phyloP scores from a whole-genome alignment of 306 rosid species.

The Gynostemma pentaphyllum region DNA sequence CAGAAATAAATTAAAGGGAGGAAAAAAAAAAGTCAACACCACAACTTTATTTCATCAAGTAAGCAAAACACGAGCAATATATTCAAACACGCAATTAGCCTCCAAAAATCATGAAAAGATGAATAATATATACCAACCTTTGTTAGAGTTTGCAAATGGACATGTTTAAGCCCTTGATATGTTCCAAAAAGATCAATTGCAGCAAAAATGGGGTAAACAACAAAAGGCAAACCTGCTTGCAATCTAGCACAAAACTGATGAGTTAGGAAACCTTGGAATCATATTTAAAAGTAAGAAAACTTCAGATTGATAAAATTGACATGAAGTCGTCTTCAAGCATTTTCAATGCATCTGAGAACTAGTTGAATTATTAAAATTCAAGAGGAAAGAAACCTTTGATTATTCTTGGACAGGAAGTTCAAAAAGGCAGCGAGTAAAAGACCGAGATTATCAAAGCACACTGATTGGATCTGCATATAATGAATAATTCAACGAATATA shows the following conservation, averaged over 20 bases:
- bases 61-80: neutral
- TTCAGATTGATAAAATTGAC: neutral
- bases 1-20: neutral
- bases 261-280: conserved; percentile 22
- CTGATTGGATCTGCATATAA: conserved; percentile 76
- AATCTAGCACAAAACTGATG: conserved; percentile 27
- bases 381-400: conserved; percentile 33
- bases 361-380: neutral
- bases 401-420: conserved; percentile 44
- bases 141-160: conserved; percentile 78
- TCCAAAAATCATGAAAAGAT: neutral
- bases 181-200: conserved; percentile 76
- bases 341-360: neutral
- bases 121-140: conserved; percentile 36
- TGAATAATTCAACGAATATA: neutral
- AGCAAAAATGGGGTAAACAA: conserved; percentile 70
- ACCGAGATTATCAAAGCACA: conserved; percentile 91
- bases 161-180: conserved; percentile 70
- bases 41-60: neutral
- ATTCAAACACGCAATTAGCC: neutral
- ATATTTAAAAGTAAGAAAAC: neutral
- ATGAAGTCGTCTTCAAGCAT: neutral
- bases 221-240: conserved; percentile 47
- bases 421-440: conserved; percentile 66
- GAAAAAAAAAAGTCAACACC: neutral